phyloP scores from a whole-genome alignment of 2,329 filamentous ascomycete genomes.

The Ascochyta pisi region DNA sequence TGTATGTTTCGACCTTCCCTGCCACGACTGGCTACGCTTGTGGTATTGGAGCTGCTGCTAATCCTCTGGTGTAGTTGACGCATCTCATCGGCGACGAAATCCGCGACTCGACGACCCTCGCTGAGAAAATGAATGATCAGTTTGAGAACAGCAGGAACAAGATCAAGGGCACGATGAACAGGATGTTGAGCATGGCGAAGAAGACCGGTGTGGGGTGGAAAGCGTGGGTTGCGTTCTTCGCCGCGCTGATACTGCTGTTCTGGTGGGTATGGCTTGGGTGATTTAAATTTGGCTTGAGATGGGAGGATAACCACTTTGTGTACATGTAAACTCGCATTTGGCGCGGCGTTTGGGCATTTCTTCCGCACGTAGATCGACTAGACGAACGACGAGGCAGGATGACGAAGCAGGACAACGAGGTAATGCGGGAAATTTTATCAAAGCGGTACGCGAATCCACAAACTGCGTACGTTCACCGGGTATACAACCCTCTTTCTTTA shows the following conservation, averaged over 20 bases:
- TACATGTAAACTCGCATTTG: conserved; percentile 7
- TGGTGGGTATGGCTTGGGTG: conserved; percentile 81
- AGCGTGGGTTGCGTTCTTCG: conserved; percentile 90
- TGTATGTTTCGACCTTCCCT: conserved; percentile 60
- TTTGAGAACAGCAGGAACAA: conserved; percentile 86
- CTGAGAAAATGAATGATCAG: conserved; percentile 93
- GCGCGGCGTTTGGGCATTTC: conserved; percentile 16
- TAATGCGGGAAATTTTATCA: background rate
- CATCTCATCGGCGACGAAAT: conserved; percentile 95
- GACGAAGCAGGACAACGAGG: background rate
- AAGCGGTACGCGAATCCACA: no score
- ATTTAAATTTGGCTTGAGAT: background rate
- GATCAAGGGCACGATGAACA: conserved; percentile 90
- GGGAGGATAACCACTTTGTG: background rate
- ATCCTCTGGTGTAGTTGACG: conserved; percentile 67
- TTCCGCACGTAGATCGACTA: background rate
- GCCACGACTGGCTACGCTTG: background rate
- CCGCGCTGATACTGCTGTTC: conserved; percentile 81
- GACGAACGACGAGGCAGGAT: background rate
- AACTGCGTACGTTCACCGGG: no score
- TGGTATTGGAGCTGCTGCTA: background rate
- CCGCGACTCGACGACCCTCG: conserved; percentile 82
- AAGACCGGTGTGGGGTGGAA: conserved; percentile 94
- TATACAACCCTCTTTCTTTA: no score
- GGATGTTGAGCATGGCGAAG: conserved; percentile 96